Base-by-base conservation (phyloP, 129 eudicot genomes). In the Smallanthus sonchifolius region DNA sequence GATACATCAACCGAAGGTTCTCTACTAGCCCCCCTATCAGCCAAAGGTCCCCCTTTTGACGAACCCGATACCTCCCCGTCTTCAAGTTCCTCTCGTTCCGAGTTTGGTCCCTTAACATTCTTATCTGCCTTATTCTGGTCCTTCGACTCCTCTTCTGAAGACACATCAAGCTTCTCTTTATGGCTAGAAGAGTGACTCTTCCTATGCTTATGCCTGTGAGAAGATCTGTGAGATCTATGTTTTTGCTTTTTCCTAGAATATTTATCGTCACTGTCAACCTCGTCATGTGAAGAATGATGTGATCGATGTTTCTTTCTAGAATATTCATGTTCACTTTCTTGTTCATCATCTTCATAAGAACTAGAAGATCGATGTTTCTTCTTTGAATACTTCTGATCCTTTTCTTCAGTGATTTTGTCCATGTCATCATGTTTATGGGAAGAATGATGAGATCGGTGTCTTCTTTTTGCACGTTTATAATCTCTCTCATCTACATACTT, bases 11-110 rank as follows among this genome's bases (percentile, higher is more conserved):
- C 72, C 15, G 87, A 83, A 19, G 85, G 76, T 76, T 88, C 94
- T 65, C 89, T 80, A 55, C 73, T 81, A 63, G 74, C 86, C 79
- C 49, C 86, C 74, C 56, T 71, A 74, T 43, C 80, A 70, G 51
- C 76, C 36, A 15, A 37, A 9, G 17, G 70, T 43, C 40, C 61
- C 30, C 84, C 87, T 73, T 51, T 77, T 5, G 89, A 78, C 32
- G 75, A 86, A 79, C 84, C 92, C 1, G 94, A 82, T 10, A 75
- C 36, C 74, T 90, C 98, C 20, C 96, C 95, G 69, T 89, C 95
- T 59, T 93, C 97, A 65, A 89, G 73, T 47, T 85, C 97, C 45
- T 77, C 88, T 80, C 68, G 78, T 78, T 74, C 89, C 5, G 76
- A 51, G 8, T 45, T 48, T 7, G 84, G 74, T 56, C 54, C 81